Evolutionary conservation across 1,284 basidiomycete species (phyloP).

Genomic region (Macrocybe sp.): DNA sequence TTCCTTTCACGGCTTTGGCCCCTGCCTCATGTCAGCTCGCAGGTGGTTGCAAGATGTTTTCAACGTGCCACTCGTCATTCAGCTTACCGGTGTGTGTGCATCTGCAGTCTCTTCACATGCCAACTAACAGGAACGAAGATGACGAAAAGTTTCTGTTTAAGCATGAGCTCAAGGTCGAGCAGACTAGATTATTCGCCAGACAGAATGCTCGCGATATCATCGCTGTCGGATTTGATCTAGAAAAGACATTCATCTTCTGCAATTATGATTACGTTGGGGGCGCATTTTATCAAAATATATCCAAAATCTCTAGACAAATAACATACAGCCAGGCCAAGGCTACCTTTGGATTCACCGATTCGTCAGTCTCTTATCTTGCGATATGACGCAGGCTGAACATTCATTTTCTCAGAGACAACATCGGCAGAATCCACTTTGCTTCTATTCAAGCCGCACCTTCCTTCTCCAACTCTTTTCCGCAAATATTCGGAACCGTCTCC

Average conservation of each 20-base stretch:
- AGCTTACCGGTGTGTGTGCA: conserved; percentile 69
- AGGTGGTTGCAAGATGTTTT: conserved; percentile 98
- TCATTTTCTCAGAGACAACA: conserved; percentile 73
- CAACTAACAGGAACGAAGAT: conserved; percentile 44
- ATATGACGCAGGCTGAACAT: neutral
- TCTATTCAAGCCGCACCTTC: conserved; percentile 96
- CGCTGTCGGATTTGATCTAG: conserved; percentile 88
- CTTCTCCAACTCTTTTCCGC: conserved; percentile 98
- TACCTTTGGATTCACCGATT: conserved; percentile 95
- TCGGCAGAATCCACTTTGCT: conserved; percentile 97
- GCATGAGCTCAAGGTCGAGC: conserved; percentile 86
- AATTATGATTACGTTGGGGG: conserved; percentile 89
- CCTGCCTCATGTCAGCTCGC: conserved; percentile 3
- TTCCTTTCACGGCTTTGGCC: neutral
- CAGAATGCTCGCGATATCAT: conserved; percentile 95
- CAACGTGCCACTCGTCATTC: conserved; percentile 90
- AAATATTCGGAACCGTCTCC: conserved; percentile 86
- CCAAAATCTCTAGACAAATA: conserved; percentile 89
- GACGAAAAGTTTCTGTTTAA: conserved; percentile 99
- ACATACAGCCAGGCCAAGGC: conserved; percentile 93
- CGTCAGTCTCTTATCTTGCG: conserved; percentile 45
- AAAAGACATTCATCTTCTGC: conserved; percentile 98
- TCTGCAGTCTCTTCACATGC: conserved; percentile 18
- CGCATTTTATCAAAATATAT: conserved; percentile 92
- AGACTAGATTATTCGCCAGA: conserved; percentile 81